A percentile compares a stretch with the other conserved stretches of the same genome.
phyloP scores from a whole-genome alignment of 176 grass and related monocot genomes.

The Lolium multiflorum region DNA sequence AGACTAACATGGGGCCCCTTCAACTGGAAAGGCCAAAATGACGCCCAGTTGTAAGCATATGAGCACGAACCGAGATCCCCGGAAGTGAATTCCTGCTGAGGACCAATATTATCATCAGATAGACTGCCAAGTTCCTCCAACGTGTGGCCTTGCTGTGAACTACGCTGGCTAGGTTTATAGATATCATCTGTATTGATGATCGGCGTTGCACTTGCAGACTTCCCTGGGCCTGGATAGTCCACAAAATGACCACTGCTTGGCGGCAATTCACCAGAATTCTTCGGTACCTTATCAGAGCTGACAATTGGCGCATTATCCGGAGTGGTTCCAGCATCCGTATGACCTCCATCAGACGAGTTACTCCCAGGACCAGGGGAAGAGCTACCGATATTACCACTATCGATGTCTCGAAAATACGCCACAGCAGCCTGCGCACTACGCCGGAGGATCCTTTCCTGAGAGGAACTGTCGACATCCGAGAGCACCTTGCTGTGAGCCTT shows the following conservation, averaged over 20 bases:
- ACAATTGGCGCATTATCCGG: slow-evolving; percentile 14
- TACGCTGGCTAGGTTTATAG: slow-evolving; percentile 34
- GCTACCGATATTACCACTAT: slow-evolving; percentile 38
- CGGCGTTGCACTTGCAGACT: slow-evolving; percentile 30
- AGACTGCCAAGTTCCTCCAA: slow-evolving; percentile 7
- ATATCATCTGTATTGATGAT: slow-evolving; percentile 28
- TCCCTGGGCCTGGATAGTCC: slow-evolving; percentile 30
- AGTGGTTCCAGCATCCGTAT: slow-evolving; percentile 25
- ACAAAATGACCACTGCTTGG: neutral
- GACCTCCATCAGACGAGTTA: slow-evolving; percentile 55
- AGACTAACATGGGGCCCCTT: slow-evolving; percentile 37
- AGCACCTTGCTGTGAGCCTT: slow-evolving; percentile 67
- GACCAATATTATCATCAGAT: slow-evolving; percentile 39
- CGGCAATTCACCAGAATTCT: slow-evolving; percentile 12
- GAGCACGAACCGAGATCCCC: slow-evolving; percentile 70
- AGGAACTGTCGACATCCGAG: slow-evolving; percentile 59
- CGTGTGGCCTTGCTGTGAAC: slow-evolving; percentile 31
- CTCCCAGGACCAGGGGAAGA: slow-evolving; percentile 46
- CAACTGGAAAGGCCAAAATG: slow-evolving; percentile 63
- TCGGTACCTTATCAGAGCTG: neutral
- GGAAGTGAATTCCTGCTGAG: slow-evolving; percentile 28
- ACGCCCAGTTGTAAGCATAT: slow-evolving; percentile 56
- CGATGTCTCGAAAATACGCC: slow-evolving; percentile 63
- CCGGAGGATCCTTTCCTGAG: slow-evolving; percentile 83
- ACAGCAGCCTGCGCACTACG: slow-evolving; percentile 80